Evolutionary conservation across 2,329 filamentous ascomycete genomes (phyloP).

Genomic region (Fusarium sp.): DNA sequence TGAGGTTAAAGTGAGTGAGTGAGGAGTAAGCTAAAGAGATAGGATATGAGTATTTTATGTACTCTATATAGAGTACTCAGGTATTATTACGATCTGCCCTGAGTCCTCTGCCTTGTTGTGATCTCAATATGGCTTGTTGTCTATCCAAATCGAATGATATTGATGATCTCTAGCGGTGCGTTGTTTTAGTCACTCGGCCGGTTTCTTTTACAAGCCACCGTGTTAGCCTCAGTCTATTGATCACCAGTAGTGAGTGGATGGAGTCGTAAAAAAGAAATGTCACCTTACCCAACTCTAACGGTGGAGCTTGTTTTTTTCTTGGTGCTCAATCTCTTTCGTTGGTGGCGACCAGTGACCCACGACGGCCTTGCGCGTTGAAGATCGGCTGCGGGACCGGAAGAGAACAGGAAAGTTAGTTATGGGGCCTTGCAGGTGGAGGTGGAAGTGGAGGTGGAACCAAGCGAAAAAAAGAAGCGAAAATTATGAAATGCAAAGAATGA

Average conservation of each 20-base stretch:
- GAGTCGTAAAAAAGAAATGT: constrained; percentile 7
- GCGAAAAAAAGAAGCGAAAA: constrained; percentile 17
- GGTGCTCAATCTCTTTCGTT: neutral
- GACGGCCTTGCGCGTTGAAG: constrained; percentile 9
- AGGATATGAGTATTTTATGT: neutral
- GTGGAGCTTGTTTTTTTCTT: constrained; percentile 2
- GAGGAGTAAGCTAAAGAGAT: neutral
- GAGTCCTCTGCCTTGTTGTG: neutral
- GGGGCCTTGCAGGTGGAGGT: neutral
- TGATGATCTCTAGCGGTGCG: constrained; percentile 23
- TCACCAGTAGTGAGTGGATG: neutral
- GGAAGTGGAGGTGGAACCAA: neutral
- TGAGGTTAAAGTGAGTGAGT: neutral
- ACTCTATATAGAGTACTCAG: neutral
- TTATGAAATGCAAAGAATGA: neutral
- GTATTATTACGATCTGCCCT: neutral
- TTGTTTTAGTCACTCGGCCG: constrained; percentile 2
- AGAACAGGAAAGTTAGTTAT: constrained; percentile 18
- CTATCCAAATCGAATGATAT: constrained; percentile 13
- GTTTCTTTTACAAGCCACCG: neutral
- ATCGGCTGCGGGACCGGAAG: constrained; percentile 19
- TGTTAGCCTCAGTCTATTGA: constrained; percentile 16
- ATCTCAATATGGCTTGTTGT: neutral
- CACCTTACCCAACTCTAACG: constrained; percentile 27
- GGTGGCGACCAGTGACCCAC: constrained; percentile 1